Evolutionary conservation across 345 rosid genomes (phyloP).

Genomic region (Corymbia maculata): DNA sequence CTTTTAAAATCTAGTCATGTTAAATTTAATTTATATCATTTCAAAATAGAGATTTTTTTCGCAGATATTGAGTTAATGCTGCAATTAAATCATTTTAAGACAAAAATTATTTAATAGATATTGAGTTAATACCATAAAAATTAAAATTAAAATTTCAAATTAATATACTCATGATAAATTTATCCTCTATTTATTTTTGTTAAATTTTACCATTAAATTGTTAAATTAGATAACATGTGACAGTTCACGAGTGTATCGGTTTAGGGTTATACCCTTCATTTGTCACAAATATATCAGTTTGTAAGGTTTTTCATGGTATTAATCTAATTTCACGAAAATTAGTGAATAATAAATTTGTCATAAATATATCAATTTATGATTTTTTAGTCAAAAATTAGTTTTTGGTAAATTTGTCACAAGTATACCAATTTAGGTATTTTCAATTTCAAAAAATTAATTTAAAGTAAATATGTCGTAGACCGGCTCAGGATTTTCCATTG

Average conservation of each 20-base stretch:
- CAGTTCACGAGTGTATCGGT: fast-evolving
- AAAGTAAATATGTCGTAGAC: fast-evolving
- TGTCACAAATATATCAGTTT: fast-evolving
- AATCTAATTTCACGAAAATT: fast-evolving
- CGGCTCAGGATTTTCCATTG: too few relatives aligned
- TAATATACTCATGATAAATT: fast-evolving
- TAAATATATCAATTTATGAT: fast-evolving
- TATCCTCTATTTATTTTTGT: fast-evolving
- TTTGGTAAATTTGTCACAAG: too few relatives aligned
- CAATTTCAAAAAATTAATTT: too few relatives aligned
- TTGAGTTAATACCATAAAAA: background rate
- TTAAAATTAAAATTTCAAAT: too few relatives aligned
- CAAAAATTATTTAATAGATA: background rate
- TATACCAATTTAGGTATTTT: too few relatives aligned
- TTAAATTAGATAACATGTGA: fast-evolving
- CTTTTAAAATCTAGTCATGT: background rate
- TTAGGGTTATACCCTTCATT: fast-evolving
- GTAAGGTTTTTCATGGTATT: too few relatives aligned
- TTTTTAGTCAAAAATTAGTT: too few relatives aligned
- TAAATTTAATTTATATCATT: too few relatives aligned
- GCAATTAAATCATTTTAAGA: too few relatives aligned
- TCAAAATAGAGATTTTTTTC: too few relatives aligned
- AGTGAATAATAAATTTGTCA: fast-evolving
- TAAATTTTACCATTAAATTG: background rate
- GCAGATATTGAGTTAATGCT: background rate